phyloP scores from a whole-genome alignment of 192 early-diverging fungal species.

The Coemansia sp. region DNA sequence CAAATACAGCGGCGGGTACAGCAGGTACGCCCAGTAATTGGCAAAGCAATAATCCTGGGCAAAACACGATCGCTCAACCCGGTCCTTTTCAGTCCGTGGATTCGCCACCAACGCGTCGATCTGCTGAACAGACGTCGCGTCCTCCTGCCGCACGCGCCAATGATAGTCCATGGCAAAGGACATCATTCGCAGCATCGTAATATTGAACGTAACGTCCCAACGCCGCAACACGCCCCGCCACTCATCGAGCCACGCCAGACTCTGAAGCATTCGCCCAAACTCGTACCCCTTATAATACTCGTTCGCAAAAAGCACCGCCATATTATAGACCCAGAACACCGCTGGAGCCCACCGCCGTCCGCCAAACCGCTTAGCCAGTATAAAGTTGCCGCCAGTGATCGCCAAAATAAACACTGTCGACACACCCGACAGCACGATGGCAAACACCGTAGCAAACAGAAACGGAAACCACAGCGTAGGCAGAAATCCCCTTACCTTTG shows the following conservation, averaged over 20 bases:
- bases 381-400: conserved; percentile 68
- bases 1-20: conserved; percentile 92
- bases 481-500: conserved; percentile 18
- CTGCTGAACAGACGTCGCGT: conserved; percentile 14
- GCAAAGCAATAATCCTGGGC: conserved; percentile 72
- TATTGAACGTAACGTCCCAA: conserved; percentile 92
- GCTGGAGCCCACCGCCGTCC: conserved; percentile 61
- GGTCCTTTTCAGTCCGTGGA: conserved; percentile 59
- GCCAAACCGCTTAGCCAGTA: conserved; percentile 59
- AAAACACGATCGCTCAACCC: conserved; percentile 60
- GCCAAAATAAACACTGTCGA: conserved; percentile 75
- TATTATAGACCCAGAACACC: conserved; percentile 80
- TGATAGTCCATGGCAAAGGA: conserved; percentile 95
- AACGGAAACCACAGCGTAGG: conserved; percentile 61
- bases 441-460: conserved; percentile 62
- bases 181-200: conserved; percentile 84
- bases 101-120: conserved; percentile 16
- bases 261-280: conserved; percentile 57
- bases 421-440: conserved; percentile 69
- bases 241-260: conserved; percentile 69
- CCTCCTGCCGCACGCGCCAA: conserved; percentile 66
- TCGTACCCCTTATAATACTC: conserved; percentile 74
- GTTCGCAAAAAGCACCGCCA: conserved; percentile 80
- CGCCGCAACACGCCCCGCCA: conserved; percentile 71
- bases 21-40: conserved; percentile 76